These are phyloP conservation scores for Trypanosoma platydactyli DNA, from an alignment of 208 protist genomes.

Conservation along the genomic window DNA sequence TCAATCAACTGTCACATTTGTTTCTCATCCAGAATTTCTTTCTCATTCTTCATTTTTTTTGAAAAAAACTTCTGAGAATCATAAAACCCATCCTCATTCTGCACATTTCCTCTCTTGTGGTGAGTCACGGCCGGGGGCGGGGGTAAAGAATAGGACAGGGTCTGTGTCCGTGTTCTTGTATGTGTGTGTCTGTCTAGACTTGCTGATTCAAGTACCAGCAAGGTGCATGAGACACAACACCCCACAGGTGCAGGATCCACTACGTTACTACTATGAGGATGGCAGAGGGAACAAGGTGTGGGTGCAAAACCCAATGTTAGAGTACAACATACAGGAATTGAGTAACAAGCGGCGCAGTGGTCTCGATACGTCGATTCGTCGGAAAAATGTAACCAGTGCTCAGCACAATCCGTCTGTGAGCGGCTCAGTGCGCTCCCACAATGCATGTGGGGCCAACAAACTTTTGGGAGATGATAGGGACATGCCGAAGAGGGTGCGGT, in stretches of 20 bases:
- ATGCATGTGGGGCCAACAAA: not conserved
- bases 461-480: not conserved
- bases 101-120: too few species aligned
- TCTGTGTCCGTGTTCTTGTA: too few species aligned
- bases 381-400: not conserved
- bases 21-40: too few species aligned
- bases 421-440: not conserved
- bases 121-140: too few species aligned
- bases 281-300: slow-evolving; percentile 29
- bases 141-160: not conserved
- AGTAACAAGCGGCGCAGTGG: not conserved
- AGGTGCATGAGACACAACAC: not conserved
- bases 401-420: not conserved
- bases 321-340: slow-evolving; percentile 4
- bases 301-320: slow-evolving; percentile 30
- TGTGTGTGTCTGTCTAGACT: not conserved
- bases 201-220: not conserved
- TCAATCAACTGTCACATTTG: too few species aligned
- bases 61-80: too few species aligned
- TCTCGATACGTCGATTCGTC: not conserved
- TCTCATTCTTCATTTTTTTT: too few species aligned
- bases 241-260: not conserved
- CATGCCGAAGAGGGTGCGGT: not conserved
- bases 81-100: too few species aligned
- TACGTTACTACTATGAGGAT: slow-evolving; percentile 32